Percentiles rank a stretch among this genome's conserved stretches.
Evolutionary conservation across 176 grass and related monocot genomes (phyloP).

Genomic region (Microstegium vimineum): DNA sequence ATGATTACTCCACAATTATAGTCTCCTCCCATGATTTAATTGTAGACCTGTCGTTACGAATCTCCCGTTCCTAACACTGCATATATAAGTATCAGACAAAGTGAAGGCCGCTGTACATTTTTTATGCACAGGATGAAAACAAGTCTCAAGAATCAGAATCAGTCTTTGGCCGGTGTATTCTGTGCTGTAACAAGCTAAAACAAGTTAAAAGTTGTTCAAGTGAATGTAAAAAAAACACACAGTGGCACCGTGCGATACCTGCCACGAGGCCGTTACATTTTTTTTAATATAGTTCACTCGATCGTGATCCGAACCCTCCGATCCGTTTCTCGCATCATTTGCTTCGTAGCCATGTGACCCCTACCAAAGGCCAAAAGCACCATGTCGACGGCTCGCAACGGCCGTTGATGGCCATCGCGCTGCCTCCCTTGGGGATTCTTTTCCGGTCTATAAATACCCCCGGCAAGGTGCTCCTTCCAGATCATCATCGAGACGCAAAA

Average conservation of each 20-base stretch:
- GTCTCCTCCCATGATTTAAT: conserved; percentile 5
- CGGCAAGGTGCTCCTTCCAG: not conserved
- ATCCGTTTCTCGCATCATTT: conserved; percentile 20
- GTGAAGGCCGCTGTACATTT: not conserved
- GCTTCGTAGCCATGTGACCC: conserved; percentile 44
- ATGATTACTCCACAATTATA: conserved; percentile 21
- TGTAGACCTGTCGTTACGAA: conserved; percentile 16
- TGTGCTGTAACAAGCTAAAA: no score
- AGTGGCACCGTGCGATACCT: conserved; percentile 12
- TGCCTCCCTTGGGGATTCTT: not conserved
- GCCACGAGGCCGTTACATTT: conserved; percentile 6
- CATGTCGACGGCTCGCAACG: conserved; percentile 21
- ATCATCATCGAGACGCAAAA: conserved; percentile 8
- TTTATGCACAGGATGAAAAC: not conserved
- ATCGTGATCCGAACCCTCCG: conserved; percentile 9
- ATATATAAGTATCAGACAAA: not conserved
- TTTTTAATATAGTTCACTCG: conserved; percentile 23
- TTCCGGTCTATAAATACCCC: conserved; percentile 35
- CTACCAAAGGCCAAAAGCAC: not conserved
- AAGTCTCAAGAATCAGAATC: not conserved
- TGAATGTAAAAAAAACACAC: no score
- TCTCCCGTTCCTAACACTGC: not conserved
- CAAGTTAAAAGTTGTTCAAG: no score
- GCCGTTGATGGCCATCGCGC: not conserved
- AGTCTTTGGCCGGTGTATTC: no score